Conservation (phyloP, 805 yeast genomes). For the Candida namnaoensis region DNA sequence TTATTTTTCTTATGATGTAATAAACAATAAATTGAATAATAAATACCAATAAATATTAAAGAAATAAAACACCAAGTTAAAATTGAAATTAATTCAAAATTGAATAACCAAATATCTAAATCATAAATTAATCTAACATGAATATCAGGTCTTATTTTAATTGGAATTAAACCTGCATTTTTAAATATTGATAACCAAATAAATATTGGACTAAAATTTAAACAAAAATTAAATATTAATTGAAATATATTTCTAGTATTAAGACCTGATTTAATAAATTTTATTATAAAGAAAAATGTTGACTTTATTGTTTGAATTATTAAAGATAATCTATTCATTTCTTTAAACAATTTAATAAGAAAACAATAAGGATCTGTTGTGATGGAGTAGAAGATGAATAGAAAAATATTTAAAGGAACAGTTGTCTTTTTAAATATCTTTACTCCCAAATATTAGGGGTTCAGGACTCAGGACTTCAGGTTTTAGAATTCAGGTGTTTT, state of each 20-base stretch:
- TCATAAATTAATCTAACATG: slow-evolving; percentile 37
- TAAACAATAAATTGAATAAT: neutral
- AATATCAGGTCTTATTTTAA: slow-evolving; percentile 41
- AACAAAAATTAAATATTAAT: slow-evolving; percentile 32
- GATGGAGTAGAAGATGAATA: too few species aligned
- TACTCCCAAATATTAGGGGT: too few species aligned
- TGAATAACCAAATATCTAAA: slow-evolving; percentile 32
- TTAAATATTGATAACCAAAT: slow-evolving; percentile 50
- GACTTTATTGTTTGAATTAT: too few species aligned
- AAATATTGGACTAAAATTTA: slow-evolving; percentile 44
- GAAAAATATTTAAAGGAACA: too few species aligned
- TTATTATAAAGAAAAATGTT: slow-evolving; percentile 4
- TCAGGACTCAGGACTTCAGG: too few species aligned
- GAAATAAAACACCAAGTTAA: slow-evolving; percentile 10
- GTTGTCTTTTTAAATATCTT: too few species aligned
- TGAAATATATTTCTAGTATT: slow-evolving; percentile 30
- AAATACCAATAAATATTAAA: neutral
- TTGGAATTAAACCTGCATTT: slow-evolving; percentile 51
- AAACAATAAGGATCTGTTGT: too few species aligned
- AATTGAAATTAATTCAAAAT: slow-evolving; percentile 7
- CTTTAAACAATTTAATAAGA: too few species aligned
- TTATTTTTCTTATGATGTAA: neutral
- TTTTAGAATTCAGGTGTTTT: too few species aligned
- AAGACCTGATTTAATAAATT: slow-evolving; percentile 3
- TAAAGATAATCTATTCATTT: too few species aligned